Conservation (phyloP, 2,329 filamentous ascomycete species). For the Arachnopeziza araneosa region DNA sequence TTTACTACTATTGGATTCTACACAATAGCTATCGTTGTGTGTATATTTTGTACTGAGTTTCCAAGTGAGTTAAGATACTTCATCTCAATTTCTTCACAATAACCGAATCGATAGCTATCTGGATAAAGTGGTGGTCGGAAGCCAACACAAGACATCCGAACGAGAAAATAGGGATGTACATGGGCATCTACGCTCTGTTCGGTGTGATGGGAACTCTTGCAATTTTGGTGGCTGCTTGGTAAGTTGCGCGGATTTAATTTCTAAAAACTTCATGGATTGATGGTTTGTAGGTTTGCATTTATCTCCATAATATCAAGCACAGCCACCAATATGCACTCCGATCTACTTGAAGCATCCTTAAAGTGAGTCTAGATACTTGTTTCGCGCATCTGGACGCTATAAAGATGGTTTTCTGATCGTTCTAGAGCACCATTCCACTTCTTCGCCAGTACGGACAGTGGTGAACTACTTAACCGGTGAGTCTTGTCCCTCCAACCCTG, state of each 20-base stretch:
- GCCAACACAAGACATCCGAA: conserved; percentile 19
- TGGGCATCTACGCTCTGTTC: conserved; percentile 25
- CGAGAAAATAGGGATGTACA: conserved; percentile 17
- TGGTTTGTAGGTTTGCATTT: too few relatives aligned
- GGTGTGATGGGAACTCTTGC: background rate
- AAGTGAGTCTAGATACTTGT: too few relatives aligned
- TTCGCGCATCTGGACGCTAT: too few relatives aligned
- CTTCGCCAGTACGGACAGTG: too few relatives aligned
- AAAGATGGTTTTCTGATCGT: too few relatives aligned
- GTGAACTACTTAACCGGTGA: too few relatives aligned
- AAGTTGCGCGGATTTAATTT: background rate
- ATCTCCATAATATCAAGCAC: background rate
- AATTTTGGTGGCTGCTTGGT: background rate
- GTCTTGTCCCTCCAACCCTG: too few relatives aligned
- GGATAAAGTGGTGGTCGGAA: conserved; percentile 39
- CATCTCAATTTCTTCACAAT: background rate
- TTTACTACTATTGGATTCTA: conserved; percentile 4
- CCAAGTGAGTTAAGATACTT: background rate
- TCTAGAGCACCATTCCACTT: too few relatives aligned
- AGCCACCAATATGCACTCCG: background rate
- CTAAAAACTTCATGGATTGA: too few relatives aligned
- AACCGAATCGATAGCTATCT: conserved; percentile 27
- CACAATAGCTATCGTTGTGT: too few relatives aligned
- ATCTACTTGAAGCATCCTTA: background rate
- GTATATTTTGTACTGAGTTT: background rate